These are phyloP conservation scores for Pseudopediastrum boryanum DNA, from an alignment of 139 green algal genomes.

Conservation along the genomic window DNA sequence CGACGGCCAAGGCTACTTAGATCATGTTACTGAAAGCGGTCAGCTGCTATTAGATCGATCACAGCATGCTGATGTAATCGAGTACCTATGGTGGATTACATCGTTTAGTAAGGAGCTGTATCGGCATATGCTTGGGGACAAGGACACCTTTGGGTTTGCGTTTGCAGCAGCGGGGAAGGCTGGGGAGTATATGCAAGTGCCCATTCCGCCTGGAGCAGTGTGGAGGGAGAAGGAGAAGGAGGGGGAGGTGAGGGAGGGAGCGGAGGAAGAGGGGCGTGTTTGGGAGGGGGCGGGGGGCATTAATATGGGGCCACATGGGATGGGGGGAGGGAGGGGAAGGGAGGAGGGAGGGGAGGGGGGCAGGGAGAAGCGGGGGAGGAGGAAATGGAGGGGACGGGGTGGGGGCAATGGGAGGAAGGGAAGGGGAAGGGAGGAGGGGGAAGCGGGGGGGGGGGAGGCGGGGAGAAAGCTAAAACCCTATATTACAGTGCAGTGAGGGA, in stretches of 20 bases:
- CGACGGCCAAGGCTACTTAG: not conserved
- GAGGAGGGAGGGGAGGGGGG: no score
- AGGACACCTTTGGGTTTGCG: slow-evolving; percentile 34
- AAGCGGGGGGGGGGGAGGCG: no score
- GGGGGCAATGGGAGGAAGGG: no score
- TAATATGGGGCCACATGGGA: no score
- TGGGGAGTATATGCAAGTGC: not conserved
- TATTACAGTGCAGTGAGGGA: no score
- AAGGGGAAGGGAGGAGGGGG: no score
- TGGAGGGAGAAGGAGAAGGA: not conserved
- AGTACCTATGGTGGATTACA: slow-evolving; percentile 33
- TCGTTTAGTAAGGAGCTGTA: not conserved
- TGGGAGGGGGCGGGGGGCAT: no score
- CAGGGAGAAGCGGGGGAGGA: no score
- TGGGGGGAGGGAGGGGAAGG: no score
- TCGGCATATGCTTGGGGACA: slow-evolving; percentile 21
- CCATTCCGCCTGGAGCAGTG: slow-evolving; percentile 4
- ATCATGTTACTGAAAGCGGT: slow-evolving; percentile 9
- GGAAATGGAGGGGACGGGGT: no score
- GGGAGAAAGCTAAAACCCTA: no score
- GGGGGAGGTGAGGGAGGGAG: not conserved
- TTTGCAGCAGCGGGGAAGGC: slow-evolving; percentile 30
- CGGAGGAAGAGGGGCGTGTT: no score
- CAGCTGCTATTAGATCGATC: slow-evolving; percentile 38
- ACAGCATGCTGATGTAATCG: slow-evolving; percentile 34